Evolutionary conservation across 805 yeast genomes (phyloP).

Genomic region (Jamesozyma gamospora): DNA sequence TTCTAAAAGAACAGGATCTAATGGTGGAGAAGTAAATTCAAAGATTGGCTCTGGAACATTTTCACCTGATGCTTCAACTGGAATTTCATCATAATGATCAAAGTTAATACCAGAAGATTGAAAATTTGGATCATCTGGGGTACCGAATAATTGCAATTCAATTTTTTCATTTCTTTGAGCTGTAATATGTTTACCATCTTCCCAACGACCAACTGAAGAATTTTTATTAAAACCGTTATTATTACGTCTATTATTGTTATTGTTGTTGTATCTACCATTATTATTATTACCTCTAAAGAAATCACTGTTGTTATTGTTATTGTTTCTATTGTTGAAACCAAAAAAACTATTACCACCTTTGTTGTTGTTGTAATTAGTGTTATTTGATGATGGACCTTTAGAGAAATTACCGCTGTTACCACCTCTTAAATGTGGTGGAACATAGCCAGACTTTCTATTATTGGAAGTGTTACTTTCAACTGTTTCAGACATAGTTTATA

Average conservation of each 20-base stretch:
- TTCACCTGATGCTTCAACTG: conserved; percentile 95
- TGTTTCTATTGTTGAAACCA: conserved; percentile 10
- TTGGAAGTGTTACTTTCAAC: conserved; percentile 24
- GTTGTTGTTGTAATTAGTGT: conserved; percentile 32
- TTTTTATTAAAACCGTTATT: conserved; percentile 25
- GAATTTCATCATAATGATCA: conserved; percentile 97
- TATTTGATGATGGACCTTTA: conserved; percentile 2
- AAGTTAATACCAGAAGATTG: conserved; percentile 97
- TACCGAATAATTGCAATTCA: conserved; percentile 84
- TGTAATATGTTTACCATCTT: conserved; percentile 80
- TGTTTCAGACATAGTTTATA: conserved; percentile 45
- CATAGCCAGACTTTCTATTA: conserved; percentile 25
- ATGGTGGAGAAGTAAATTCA: conserved; percentile 83
- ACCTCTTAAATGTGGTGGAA: conserved; percentile 41
- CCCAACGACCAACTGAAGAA: conserved; percentile 55
- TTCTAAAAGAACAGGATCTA: conserved; percentile 75
- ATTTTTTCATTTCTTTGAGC: conserved; percentile 58
- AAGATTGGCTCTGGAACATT: conserved; percentile 89
- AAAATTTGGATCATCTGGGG: conserved; percentile 46
- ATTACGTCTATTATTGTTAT: conserved; percentile 30
- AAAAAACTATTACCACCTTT: conserved; percentile 1
- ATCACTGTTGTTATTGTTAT: conserved; percentile 19
- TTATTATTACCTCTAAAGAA: conserved; percentile 28
- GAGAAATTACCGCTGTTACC: conserved; percentile 8
- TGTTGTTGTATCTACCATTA: conserved; percentile 32